Base-by-base conservation (phyloP, 208 protist species). In the Polymyxa betae region DNA sequence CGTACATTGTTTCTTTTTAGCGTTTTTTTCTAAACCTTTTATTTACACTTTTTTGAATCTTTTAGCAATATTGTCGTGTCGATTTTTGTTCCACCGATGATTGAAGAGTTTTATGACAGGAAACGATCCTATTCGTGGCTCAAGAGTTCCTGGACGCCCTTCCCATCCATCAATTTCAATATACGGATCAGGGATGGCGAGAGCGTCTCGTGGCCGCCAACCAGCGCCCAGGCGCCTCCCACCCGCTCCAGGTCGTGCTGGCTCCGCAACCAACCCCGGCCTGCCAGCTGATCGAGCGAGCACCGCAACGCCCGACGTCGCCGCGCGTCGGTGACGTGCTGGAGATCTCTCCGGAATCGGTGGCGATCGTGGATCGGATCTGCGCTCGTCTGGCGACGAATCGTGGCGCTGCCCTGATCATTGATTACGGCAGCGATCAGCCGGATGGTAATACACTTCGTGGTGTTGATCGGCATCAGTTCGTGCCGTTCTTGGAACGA, bases 121-220 rank as follows among this genome's bases (percentile, higher is more conserved):
- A 16, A 32, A 0, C 38, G 43, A 1, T 77, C 40, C 20, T 92
- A 29, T 32, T 91, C 12, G n/a, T 93, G 24, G 91, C 77, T n/a
- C 92, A 93, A 72, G 92, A 93, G 91, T 93, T 93, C 45, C 49
- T 93, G 38, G 92, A 93, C 88, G 82, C 82, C 5, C 77, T 93
- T 38, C 92, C 92, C 1, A 46, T 93, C 1, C 91, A 91, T 66
- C 91, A 93, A 90, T 92, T 93, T 44, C 41, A 72, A 45, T n/a
- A 60, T 45, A 93, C 92, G 0, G 52, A 44, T 0, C 35, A 45
- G 38, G 92, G 89, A 32, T 93, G 88, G 92, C 54, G 87, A 78
- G 91, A 92, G 45, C 1, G 46, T 41, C 1, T 92, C 16, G 38
- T 92, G 5, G 91, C 49, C 49, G 24, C 12, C 88, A 38, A 29